Base-by-base conservation (phyloP, 805 yeast species). In the Teunomyces barrocoloradensis region DNA sequence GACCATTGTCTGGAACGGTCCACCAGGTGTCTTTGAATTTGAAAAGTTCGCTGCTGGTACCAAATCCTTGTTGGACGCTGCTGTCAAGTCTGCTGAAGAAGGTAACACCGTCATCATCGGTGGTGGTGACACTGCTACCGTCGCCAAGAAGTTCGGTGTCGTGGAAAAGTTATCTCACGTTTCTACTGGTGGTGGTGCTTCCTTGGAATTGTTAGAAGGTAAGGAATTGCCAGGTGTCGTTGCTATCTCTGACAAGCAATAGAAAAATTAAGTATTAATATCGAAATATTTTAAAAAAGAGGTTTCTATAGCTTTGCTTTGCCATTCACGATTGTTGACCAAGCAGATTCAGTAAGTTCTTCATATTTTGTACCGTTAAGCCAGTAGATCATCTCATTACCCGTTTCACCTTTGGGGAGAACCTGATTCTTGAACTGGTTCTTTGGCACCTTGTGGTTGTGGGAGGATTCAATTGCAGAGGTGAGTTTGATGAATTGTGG, bases 111-210 rank as follows among this genome's bases (percentile, higher is more conserved):
- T 92, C 56, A 96, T 92, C 75, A 88, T 94, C 65, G 99, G 99
- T 77, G 94, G 94, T 79, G 99, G 99, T 82, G 99, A 94, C 77
- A 94, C 99, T 64, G 99, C 99, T 61, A 94, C 99, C 58, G 94
- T 91, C 60, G 97, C 97, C 66, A 92, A 92, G 89, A 94, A 94
- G 81, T 94, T 78, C 77, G 97, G 97, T 70, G 97, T 85, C 58
- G 91, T 89, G 62, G 96, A 89, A 70, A 89, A 94, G 81, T 82
- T 94, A 65, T 89, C 97, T 45, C 99, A 94, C 75, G 97, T 94
- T 59, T 92, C 98, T 60, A 94, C 99, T 55, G 99, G 99, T 78
- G 99, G 99, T 78, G 99, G 99, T 82, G 99, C 99, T 60, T 92
- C 98, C 55, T 83, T 94, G 71, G 99, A 94, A 79, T 85, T 94